Conservation (phyloP, 495 filamentous ascomycete species). For the Baudoinia panamericana region DNA sequence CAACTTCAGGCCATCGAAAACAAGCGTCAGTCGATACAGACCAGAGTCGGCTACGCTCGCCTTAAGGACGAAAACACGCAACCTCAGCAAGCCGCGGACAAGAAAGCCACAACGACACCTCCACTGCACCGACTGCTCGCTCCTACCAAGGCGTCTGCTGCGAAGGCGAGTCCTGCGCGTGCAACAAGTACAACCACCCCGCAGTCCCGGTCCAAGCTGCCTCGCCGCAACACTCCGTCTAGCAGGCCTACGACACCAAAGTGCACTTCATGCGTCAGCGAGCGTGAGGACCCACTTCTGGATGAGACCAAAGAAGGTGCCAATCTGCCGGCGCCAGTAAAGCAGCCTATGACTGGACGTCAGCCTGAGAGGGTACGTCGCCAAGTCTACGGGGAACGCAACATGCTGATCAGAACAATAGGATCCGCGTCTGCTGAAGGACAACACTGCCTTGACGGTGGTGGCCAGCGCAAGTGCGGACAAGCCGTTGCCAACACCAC, state of each 20-base stretch:
- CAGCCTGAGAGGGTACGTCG: too few relatives aligned
- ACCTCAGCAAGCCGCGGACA: neutral
- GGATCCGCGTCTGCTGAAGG: too few relatives aligned
- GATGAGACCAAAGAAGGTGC: too few relatives aligned
- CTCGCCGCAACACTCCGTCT: constrained; percentile 6
- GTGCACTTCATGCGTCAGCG: neutral
- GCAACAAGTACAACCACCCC: constrained; percentile 1
- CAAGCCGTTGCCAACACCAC: constrained; percentile 16
- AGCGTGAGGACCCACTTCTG: too few relatives aligned
- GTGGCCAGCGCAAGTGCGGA: too few relatives aligned
- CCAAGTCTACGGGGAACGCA: too few relatives aligned
- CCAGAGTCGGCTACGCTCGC: constrained; percentile 1
- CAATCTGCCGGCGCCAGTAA: too few relatives aligned
- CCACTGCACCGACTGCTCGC: constrained; percentile 6
- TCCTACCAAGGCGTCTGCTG: constrained; percentile 13
- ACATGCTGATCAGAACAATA: too few relatives aligned
- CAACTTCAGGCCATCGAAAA: constrained; percentile 4
- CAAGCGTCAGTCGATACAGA: constrained; percentile 8
- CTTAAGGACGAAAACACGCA: constrained; percentile 7
- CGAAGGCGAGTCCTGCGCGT: constrained; percentile 8
- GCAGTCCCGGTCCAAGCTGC: constrained; percentile 9
- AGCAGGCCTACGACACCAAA: neutral
- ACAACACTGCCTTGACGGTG: too few relatives aligned
- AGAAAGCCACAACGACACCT: constrained; percentile 1
- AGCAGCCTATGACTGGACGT: too few relatives aligned